Conservation (phyloP, 306 rosid genomes). For the Glycine tomentella region DNA sequence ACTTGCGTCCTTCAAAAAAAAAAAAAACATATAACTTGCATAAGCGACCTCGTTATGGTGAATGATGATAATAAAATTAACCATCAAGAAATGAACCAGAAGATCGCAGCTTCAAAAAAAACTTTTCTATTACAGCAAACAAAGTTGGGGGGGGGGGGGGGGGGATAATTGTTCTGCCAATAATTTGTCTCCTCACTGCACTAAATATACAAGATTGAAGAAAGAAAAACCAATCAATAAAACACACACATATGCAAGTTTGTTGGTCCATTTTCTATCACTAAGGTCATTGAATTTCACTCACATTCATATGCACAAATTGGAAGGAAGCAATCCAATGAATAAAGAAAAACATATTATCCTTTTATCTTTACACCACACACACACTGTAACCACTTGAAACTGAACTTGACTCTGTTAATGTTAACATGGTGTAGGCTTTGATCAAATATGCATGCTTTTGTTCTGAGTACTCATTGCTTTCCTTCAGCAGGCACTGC, state of each 20-base stretch:
- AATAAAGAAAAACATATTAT: constrained; percentile 26
- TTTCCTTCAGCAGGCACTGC: constrained; percentile 40
- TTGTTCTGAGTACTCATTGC: constrained; percentile 47
- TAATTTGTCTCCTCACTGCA: constrained; percentile 25
- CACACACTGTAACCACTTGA: constrained; percentile 24
- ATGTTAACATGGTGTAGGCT: background rate
- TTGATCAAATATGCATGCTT: constrained; percentile 19
- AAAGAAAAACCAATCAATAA: constrained; percentile 21
- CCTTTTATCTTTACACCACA: constrained; percentile 24
- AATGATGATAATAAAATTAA: too few species aligned
- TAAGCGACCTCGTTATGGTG: too few species aligned
- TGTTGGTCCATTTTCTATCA: constrained; percentile 25
- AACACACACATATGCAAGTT: constrained; percentile 25
- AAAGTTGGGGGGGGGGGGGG: background rate
- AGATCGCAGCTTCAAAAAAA: constrained; percentile 5
- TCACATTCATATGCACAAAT: constrained; percentile 13
- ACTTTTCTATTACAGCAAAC: constrained; percentile 11
- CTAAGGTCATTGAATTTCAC: constrained; percentile 31
- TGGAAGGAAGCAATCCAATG: constrained; percentile 13
- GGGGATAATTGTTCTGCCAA: background rate
- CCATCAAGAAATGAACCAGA: background rate
- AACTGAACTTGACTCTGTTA: constrained; percentile 37
- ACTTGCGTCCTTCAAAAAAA: too few species aligned
- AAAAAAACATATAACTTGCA: too few species aligned
- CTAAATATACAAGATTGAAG: constrained; percentile 30